These are phyloP conservation scores for Gentiana macrophylla DNA, from an alignment of 257 asterid genomes.

Conservation along the genomic window DNA sequence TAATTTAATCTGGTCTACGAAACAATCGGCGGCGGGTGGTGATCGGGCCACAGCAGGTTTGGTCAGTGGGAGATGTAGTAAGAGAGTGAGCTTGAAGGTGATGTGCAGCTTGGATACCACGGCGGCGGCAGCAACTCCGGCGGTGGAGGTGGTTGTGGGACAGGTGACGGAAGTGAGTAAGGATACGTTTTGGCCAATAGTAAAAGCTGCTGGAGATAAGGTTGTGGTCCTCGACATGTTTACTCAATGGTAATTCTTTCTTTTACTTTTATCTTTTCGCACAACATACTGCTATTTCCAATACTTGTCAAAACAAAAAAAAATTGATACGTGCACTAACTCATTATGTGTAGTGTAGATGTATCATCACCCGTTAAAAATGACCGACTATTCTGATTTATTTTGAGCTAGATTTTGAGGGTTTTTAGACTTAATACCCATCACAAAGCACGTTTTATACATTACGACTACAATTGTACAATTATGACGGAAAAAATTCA, in stretches of 20 bases:
- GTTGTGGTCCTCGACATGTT: constrained; percentile 74
- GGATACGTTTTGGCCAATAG: constrained; percentile 80
- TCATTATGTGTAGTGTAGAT: too few relatives aligned
- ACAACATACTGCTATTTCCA: not conserved
- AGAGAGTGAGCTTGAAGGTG: constrained; percentile 29
- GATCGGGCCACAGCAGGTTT: constrained; percentile 25
- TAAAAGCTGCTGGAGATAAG: constrained; percentile 65
- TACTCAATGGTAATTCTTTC: constrained; percentile 59
- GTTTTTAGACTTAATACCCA: too few relatives aligned
- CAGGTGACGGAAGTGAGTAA: constrained; percentile 51
- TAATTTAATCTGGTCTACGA: constrained; percentile 21
- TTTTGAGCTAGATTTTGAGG: too few relatives aligned
- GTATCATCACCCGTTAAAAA: too few relatives aligned
- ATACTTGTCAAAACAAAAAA: too few relatives aligned
- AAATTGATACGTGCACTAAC: too few relatives aligned
- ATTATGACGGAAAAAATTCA: too few relatives aligned
- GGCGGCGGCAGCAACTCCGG: constrained; percentile 22
- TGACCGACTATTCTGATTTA: too few relatives aligned
- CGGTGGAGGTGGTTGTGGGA: constrained; percentile 37
- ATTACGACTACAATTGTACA: too few relatives aligned
- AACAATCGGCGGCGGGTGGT: constrained; percentile 33
- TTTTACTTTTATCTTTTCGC: constrained; percentile 20
- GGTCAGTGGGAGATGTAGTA: constrained; percentile 14
- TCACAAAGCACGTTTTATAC: too few relatives aligned
- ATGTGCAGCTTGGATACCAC: constrained; percentile 44